Evolutionary conservation across 306 rosid genomes (phyloP).

Genomic region (Castanopsis chinensis): DNA sequence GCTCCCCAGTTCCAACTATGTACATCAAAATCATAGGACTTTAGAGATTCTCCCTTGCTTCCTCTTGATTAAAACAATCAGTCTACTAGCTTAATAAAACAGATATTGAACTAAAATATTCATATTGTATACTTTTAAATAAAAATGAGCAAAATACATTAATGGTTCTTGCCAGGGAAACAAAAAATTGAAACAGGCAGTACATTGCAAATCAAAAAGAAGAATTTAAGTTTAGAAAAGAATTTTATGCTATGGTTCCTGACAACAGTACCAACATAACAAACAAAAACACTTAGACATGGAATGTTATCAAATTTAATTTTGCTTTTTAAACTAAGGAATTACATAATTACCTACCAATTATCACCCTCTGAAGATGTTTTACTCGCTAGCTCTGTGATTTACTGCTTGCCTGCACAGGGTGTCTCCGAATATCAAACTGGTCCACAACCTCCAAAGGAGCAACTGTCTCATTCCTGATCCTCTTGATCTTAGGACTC

Average conservation of each 20-base stretch:
- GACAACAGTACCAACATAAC: not conserved
- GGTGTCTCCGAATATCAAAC: constrained; percentile 43
- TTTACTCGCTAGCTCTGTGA: constrained; percentile 30
- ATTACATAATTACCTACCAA: not conserved
- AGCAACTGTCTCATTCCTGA: constrained; percentile 48
- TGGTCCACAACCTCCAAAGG: constrained; percentile 44
- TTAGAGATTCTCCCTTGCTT: not conserved
- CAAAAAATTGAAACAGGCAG: not conserved
- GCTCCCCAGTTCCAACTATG: not conserved
- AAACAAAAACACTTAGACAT: not conserved
- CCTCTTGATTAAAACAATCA: not conserved
- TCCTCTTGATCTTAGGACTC: constrained; percentile 57
- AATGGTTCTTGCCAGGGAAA: not conserved
- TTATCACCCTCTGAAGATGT: not conserved
- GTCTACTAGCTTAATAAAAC: not conserved
- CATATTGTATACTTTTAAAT: not conserved
- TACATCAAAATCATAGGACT: not conserved
- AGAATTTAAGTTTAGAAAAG: not conserved
- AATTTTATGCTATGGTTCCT: not conserved
- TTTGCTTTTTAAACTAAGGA: not conserved
- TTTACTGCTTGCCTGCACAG: constrained; percentile 13
- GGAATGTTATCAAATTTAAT: not conserved
- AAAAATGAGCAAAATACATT: too few relatives aligned
- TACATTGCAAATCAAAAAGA: not conserved
- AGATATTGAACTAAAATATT: not conserved